These are phyloP conservation scores for Fragilariopsis cylindrus DNA, from an alignment of 108 stramenopile species.

Conservation along the genomic window DNA sequence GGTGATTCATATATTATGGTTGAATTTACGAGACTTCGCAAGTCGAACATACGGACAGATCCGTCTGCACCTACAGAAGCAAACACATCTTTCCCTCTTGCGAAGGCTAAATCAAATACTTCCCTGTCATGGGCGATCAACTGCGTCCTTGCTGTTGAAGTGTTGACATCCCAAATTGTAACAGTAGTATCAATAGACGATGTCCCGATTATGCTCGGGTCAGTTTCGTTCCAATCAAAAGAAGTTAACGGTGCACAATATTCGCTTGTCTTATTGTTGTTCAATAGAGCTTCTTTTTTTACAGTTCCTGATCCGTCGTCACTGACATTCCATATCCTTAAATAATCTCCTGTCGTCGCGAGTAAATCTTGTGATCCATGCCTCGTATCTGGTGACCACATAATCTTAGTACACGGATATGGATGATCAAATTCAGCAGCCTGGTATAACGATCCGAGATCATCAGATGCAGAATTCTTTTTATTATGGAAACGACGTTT, in stretches of 20 bases:
- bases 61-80: conserved; percentile 98
- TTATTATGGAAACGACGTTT: conserved; percentile 87
- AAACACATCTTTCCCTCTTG: conserved; percentile 92
- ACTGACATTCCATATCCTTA: conserved; percentile 88
- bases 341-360: conserved; percentile 97
- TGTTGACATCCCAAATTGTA: conserved; percentile 97
- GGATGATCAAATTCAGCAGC: conserved; percentile 91
- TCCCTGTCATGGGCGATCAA: conserved; percentile 99
- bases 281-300: conserved; percentile 86
- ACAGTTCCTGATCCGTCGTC: conserved; percentile 53
- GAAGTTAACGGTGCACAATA: conserved; percentile 96
- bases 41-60: conserved; percentile 95
- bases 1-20: conserved; percentile 97
- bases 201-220: conserved; percentile 84
- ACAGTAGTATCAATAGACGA: conserved; percentile 98
- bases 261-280: conserved; percentile 95
- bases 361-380: conserved; percentile 78
- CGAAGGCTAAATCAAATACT: conserved; percentile 97
- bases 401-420: conserved; percentile 92
- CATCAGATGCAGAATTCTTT: conserved; percentile 42
- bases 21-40: conserved; percentile 94
- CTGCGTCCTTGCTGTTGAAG: conserved; percentile 88
- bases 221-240: conserved; percentile 98
- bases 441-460: conserved; percentile 50
- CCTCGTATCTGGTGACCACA: conserved; percentile 79